These are phyloP conservation scores for sorghum (Sorghum bicolor) DNA, from an alignment of 176 grass and related monocot species.

Conservation along the genomic window Sorghum_bicolor_NCBIv3 NC_012872.2:52994501-52995000, in stretches of 20 bases:
- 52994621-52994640: conserved; percentile 14
- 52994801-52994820: conserved; percentile 81
- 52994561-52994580: neutral
- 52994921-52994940: conserved; percentile 92
- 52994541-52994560: neutral
- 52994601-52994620: conserved; percentile 10
- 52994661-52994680: neutral
- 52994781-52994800: conserved; percentile 94
- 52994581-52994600: neutral
- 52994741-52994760: neutral
- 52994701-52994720: too few relatives aligned
- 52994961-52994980: conserved; percentile 97
- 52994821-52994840: conserved; percentile 96
- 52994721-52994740: too few relatives aligned
- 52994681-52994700: neutral
- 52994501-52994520: neutral
- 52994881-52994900: conserved; percentile 83
- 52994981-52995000: conserved; percentile 92
- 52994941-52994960: conserved; percentile 88
- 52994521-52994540: neutral
- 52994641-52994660: neutral
- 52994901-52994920: conserved; percentile 67
- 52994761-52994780: conserved; percentile 74
- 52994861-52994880: conserved; percentile 87
- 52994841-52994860: conserved; percentile 99